Base-by-base conservation (phyloP, 495 filamentous ascomycete genomes). In the Staphylotrichum longicolle region DNA sequence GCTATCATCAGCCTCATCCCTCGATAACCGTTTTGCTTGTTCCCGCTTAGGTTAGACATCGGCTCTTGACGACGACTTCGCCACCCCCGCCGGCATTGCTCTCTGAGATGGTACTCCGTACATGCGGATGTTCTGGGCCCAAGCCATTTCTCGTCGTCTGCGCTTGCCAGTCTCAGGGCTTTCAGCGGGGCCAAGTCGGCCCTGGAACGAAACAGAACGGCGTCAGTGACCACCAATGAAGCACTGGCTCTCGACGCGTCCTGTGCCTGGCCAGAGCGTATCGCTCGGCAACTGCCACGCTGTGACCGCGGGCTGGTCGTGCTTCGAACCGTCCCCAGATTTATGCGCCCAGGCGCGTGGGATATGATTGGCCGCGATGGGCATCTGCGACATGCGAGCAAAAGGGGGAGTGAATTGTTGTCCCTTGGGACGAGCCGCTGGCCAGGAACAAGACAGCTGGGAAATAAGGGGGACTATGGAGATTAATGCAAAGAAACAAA, bases 281-380 rank as follows among this genome's bases (percentile, higher is more conserved):
- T 47, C 54, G 44, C 54, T 11, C 33, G 11, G 54, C 7, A 57
- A 39, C 8, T 37, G 7, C 30, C 14, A 35, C 27, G 39, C 37
- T 14, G 30, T 27, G n/a, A 50, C 40, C 9, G 3, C 11, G 15
- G 32, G 15, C 7, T 39, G 11, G 15, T 1, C 5, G 33, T 45
- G 15, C 12, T 14, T 35, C 45, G 30, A 51, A 11, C 39, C 46
- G 41, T 62, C 20, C 27, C 46, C 35, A 42, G 27, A 11, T 34
- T 62, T 20, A 47, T 63, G 61, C 61, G 40, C n/a, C 9, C 9
- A 33, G 10, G 41, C 32, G 4, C 37, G 3, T 39, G 56, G 9
- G 8, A 5, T n/a, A 47, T 66, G 67, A 69, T 69, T 69, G 64
- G 67, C n/a, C 46, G 34, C n/a, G 14, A 51, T 11, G 11, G 5